Conservation (phyloP, 345 rosid species). For the Acer campestre region DNA sequence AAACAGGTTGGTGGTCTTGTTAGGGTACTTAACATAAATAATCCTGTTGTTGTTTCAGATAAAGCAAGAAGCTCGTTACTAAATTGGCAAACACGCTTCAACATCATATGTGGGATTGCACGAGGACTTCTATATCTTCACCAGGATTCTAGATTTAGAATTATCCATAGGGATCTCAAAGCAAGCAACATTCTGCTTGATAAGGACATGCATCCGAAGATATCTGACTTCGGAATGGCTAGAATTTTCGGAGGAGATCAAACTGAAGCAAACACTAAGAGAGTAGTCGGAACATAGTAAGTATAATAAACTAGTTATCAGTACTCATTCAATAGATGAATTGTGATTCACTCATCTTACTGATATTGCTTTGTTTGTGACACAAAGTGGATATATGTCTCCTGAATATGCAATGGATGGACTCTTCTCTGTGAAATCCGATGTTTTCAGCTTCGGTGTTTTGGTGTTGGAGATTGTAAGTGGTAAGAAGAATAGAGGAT, state of each 20-base stretch:
- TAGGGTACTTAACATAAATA: neutral
- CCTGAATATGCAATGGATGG: slow-evolving; percentile 91
- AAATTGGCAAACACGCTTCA: slow-evolving; percentile 64
- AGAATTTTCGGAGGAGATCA: slow-evolving; percentile 74
- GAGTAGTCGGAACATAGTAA: slow-evolving; percentile 86
- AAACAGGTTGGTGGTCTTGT: neutral
- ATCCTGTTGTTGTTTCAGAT: slow-evolving; percentile 34
- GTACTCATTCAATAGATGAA: neutral
- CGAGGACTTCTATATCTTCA: slow-evolving; percentile 83
- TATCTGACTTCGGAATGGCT: slow-evolving; percentile 92
- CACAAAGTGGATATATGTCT: slow-evolving; percentile 74
- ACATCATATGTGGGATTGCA: slow-evolving; percentile 67
- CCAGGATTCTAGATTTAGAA: slow-evolving; percentile 78
- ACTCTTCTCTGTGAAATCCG: slow-evolving; percentile 63
- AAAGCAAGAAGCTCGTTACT: slow-evolving; percentile 42
- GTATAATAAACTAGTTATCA: slow-evolving; percentile 20
- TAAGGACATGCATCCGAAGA: slow-evolving; percentile 64
- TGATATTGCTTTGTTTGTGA: neutral
- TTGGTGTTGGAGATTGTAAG: slow-evolving; percentile 63
- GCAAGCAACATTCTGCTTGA: slow-evolving; percentile 82
- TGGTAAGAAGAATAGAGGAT: slow-evolving; percentile 69
- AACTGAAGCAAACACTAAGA: slow-evolving; percentile 55
- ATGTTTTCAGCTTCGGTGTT: slow-evolving; percentile 81
- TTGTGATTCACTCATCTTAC: neutral
- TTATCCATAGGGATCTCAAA: slow-evolving; percentile 80